Evolutionary conservation across 306 rosid species (phyloP).

Genomic region (Quercus robur): DNA sequence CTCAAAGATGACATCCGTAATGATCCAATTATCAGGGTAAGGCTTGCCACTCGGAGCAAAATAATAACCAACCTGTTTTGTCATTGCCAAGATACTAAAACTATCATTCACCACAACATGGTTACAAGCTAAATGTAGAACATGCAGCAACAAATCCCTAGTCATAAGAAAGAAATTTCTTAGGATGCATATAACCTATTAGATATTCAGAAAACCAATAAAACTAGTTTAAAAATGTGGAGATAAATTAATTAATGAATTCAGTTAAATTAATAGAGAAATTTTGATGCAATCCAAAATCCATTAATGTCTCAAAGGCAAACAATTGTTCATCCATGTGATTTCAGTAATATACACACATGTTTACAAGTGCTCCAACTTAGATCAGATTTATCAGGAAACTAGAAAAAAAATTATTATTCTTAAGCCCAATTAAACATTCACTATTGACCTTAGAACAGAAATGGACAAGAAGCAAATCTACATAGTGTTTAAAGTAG

Average conservation of each 20-base stretch:
- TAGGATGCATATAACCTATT: slow-evolving; percentile 17
- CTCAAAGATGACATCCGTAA: slow-evolving; percentile 84
- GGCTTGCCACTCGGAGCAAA: slow-evolving; percentile 99
- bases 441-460: slow-evolving; percentile 16
- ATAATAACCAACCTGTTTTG: slow-evolving; percentile 94
- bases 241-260: slow-evolving; percentile 1
- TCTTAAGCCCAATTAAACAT: slow-evolving; percentile 14
- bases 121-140: slow-evolving; percentile 25
- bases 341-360: background rate
- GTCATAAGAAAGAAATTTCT: slow-evolving; percentile 27
- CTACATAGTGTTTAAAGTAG: background rate
- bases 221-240: slow-evolving; percentile 1
- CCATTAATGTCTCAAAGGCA: background rate
- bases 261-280: background rate
- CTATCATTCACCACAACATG: slow-evolving; percentile 35
- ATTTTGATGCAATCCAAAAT: background rate
- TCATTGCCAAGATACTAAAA: slow-evolving; percentile 42
- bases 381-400: background rate
- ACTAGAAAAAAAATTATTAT: background rate
- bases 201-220: slow-evolving; percentile 15
- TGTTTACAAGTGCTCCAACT: too few relatives aligned
- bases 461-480: slow-evolving; percentile 8
- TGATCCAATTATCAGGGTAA: slow-evolving; percentile 99
- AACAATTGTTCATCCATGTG: background rate
- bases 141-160: slow-evolving; percentile 27